phyloP scores from a whole-genome alignment of 2,329 filamentous ascomycete species.

The Pochonia chlamydosporia region DNA sequence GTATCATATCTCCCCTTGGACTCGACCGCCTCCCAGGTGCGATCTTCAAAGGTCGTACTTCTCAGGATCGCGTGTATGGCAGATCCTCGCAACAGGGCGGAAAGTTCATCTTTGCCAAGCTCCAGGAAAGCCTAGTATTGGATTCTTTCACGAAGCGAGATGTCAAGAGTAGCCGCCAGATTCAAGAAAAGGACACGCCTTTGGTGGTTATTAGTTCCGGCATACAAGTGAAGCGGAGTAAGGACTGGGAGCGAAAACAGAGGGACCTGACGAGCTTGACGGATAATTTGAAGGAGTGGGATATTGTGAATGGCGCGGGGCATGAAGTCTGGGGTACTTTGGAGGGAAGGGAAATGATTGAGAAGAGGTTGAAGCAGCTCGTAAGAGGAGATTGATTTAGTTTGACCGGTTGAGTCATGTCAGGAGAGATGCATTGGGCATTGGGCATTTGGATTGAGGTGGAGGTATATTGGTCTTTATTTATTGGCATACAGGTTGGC shows the following conservation, averaged over 20 bases:
- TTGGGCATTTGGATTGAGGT: too few relatives aligned
- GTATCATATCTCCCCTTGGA: conserved; percentile 80
- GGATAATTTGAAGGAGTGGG: conserved; percentile 73
- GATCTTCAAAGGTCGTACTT: conserved; percentile 72
- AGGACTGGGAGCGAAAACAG: conserved; percentile 78
- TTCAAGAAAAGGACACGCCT: conserved; percentile 70
- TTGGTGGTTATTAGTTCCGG: conserved; percentile 81
- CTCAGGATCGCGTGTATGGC: conserved; percentile 81
- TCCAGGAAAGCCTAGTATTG: conserved; percentile 90
- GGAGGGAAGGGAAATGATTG: conserved; percentile 68
- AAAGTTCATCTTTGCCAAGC: conserved; percentile 80
- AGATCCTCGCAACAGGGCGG: conserved; percentile 70
- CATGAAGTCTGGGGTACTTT: conserved; percentile 79
- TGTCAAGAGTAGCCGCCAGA: conserved; percentile 68
- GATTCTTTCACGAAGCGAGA: conserved; percentile 80
- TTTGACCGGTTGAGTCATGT: too few relatives aligned
- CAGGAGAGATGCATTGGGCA: too few relatives aligned
- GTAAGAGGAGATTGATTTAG: conserved; percentile 30
- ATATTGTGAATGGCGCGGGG: conserved; percentile 77
- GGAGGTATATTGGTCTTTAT: too few relatives aligned
- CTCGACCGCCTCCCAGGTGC: conserved; percentile 75
- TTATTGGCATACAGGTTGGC: too few relatives aligned
- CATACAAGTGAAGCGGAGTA: conserved; percentile 57
- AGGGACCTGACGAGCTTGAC: conserved; percentile 78
- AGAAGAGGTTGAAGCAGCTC: conserved; percentile 69